phyloP scores from a whole-genome alignment of 306 rosid genomes.

The Phaseolus lunatus region DNA sequence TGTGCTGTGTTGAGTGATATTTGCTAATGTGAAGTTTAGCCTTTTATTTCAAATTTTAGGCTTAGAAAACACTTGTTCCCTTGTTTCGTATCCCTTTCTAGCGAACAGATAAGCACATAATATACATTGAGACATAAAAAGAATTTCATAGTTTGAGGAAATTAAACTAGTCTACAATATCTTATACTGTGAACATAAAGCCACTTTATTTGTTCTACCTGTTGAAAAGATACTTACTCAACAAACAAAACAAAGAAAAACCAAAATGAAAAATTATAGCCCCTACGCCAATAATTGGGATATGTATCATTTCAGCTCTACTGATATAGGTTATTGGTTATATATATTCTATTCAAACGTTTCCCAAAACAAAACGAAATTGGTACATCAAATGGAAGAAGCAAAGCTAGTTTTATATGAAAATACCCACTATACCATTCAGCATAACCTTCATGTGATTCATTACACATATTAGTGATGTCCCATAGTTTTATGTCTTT shows the following conservation, averaged over 20 bases:
- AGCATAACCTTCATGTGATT: background rate
- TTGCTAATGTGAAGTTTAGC: conserved; percentile 14
- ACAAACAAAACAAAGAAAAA: conserved; percentile 8
- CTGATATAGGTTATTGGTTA: background rate
- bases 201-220: conserved; percentile 1
- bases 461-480: background rate
- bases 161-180: background rate
- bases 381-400: background rate
- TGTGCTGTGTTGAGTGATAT: conserved; percentile 25
- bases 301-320: conserved; percentile 15
- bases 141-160: background rate
- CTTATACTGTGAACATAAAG: background rate
- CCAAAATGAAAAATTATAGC: conserved; percentile 13
- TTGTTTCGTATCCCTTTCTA: background rate
- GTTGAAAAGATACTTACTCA: background rate
- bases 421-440: background rate
- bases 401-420: background rate
- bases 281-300: conserved; percentile 16
- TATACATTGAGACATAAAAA: background rate
- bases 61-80: background rate
- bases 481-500: background rate
- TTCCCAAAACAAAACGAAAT: background rate
- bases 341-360: conserved; percentile 6
- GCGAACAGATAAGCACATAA: background rate
- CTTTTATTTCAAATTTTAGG: conserved; percentile 13